These are phyloP conservation scores for Sanghuangporus baumii DNA, from an alignment of 1,284 basidiomycete species.

Conservation along the genomic window DNA sequence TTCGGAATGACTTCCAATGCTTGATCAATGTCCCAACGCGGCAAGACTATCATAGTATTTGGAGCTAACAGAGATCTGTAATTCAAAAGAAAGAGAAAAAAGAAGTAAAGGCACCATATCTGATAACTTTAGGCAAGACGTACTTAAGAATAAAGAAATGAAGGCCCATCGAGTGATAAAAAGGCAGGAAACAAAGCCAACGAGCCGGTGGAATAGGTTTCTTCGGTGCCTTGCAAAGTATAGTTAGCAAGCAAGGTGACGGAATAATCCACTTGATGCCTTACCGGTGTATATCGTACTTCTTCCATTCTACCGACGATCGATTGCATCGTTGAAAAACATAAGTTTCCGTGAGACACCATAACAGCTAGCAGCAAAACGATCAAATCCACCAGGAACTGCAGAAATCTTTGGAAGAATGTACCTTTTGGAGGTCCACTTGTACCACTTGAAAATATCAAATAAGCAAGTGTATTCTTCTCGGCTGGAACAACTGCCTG, in stretches of 20 bases:
- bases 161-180: conserved; percentile 66
- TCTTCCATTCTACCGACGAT: conserved; percentile 28
- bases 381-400: background rate
- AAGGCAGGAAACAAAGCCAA: conserved; percentile 53
- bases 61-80: conserved; percentile 35
- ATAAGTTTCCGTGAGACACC: conserved; percentile 69
- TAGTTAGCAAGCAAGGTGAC: background rate
- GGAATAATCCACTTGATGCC: background rate
- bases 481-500: conserved; percentile 41
- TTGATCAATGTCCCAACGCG: conserved; percentile 52
- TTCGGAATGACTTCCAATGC: conserved; percentile 38
- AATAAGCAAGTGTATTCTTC: conserved; percentile 59
- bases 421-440: conserved; percentile 71
- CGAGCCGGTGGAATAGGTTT: conserved; percentile 41
- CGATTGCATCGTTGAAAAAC: conserved; percentile 41
- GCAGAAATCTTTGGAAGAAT: background rate
- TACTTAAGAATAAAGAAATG: conserved; percentile 42
- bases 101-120: background rate
- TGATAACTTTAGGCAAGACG: background rate
- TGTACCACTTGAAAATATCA: conserved; percentile 74
- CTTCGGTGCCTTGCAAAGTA: background rate
- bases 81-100: background rate
- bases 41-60: conserved; percentile 47
- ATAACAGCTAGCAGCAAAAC: conserved; percentile 48
- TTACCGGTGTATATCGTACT: conserved; percentile 20